Conservation (phyloP, 306 rosid genomes). For the Rosa chinensis region DNA sequence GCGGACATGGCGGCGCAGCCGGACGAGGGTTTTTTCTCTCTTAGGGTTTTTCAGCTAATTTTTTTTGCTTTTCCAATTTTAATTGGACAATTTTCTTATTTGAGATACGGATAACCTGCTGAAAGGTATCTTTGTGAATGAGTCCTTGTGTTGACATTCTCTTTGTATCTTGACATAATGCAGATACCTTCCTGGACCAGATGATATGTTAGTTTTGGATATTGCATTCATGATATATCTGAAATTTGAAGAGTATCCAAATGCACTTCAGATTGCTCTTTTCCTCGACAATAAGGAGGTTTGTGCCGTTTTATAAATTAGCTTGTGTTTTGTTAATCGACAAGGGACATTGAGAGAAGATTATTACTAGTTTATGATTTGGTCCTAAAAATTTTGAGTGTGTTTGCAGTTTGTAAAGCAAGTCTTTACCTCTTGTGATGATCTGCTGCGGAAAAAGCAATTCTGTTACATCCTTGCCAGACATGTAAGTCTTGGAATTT, state of each 20-base stretch:
- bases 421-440: slow-evolving; percentile 68
- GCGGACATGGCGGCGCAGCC: too few species aligned
- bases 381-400: slow-evolving; percentile 37
- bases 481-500: slow-evolving; percentile 57
- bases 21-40: too few species aligned
- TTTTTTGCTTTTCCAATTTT: neutral
- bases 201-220: slow-evolving; percentile 86
- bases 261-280: slow-evolving; percentile 90
- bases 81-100: neutral
- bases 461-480: slow-evolving; percentile 93
- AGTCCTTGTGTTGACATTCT: slow-evolving; percentile 2
- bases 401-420: slow-evolving; percentile 70
- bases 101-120: neutral
- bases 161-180: slow-evolving; percentile 1
- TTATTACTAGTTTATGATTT: neutral
- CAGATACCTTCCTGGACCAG: slow-evolving; percentile 97
- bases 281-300: slow-evolving; percentile 82
- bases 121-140: neutral
- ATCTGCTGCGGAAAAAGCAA: slow-evolving; percentile 70
- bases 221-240: slow-evolving; percentile 71
- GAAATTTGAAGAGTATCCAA: slow-evolving; percentile 82
- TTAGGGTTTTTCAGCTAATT: too few species aligned
- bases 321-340: neutral
- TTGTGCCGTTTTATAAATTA: slow-evolving; percentile 11
- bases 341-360: neutral